These are phyloP conservation scores for Colletotrichum musicola DNA, from an alignment of 2,329 filamentous ascomycete genomes.

Conservation along the genomic window DNA sequence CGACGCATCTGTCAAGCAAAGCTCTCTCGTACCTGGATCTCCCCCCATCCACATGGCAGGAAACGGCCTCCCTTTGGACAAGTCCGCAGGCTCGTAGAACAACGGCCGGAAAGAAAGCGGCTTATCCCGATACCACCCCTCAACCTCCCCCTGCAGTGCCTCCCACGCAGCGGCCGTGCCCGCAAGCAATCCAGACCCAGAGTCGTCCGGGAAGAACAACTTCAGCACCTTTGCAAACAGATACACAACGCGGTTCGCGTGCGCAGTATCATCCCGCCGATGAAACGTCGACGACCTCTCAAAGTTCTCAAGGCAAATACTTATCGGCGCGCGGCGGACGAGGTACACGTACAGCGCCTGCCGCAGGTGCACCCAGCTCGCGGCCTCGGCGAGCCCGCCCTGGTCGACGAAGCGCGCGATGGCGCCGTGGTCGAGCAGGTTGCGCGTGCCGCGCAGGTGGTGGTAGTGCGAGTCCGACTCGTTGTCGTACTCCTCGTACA, in stretches of 20 bases:
- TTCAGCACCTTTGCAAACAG: constrained; percentile 43
- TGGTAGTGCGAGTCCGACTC: constrained; percentile 52
- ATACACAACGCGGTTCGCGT: constrained; percentile 41
- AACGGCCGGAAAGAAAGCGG: constrained; percentile 50
- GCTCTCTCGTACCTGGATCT: constrained; percentile 45
- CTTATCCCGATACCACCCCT: constrained; percentile 47
- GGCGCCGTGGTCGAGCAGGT: constrained; percentile 50
- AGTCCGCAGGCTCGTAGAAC: constrained; percentile 45
- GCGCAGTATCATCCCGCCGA: constrained; percentile 38
- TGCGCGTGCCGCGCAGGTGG: constrained; percentile 53
- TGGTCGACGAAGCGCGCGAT: constrained; percentile 52
- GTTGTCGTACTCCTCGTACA: constrained; percentile 58
- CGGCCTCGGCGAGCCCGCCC: constrained; percentile 54
- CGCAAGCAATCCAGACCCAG: not conserved
- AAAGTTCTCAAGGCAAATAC: constrained; percentile 41
- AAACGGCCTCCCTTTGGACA: constrained; percentile 45
- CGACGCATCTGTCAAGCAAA: not conserved
- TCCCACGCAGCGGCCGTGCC: constrained; percentile 3
- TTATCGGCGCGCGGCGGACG: constrained; percentile 39
- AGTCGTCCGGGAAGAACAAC: constrained; percentile 36
- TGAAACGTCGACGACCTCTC: constrained; percentile 39
- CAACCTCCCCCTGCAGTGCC: constrained; percentile 38
- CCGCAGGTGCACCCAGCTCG: constrained; percentile 54
- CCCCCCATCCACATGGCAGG: constrained; percentile 53
- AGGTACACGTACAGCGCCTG: constrained; percentile 56